Evolutionary conservation across 495 filamentous ascomycete genomes (phyloP), one percentile per base, ranked within the genome.

Genomic region (Xylaria longipes): DNA sequence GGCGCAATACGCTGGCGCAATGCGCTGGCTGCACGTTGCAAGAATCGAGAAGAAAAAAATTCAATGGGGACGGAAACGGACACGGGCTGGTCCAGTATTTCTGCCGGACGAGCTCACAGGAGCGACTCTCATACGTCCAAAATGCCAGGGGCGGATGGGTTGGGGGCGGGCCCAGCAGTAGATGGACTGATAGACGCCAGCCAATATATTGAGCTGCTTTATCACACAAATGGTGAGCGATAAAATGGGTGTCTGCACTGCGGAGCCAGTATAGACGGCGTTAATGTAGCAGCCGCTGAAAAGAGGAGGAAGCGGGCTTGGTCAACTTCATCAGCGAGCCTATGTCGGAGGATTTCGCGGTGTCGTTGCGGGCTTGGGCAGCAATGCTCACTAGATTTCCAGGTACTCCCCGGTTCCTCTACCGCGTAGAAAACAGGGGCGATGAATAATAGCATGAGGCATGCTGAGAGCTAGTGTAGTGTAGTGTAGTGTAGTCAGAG

Each of bases 311-410:
- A 76, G 73, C 73, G 75, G 73, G 73, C 69, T 74, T 76, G 76
- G 68, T 52, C 70, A 46, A 65, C 48, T 31, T 78, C 64, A 71
- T 70, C 72, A 67, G 60, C 63, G 75, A 77, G 76, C 78, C 74
- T 79, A 77, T 80, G 71, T 73, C 75, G 75, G 76, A 80, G 72
- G 71, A 75, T 73, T 64, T 79, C 71, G 75, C 69, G 72, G 71
- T 73, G 70, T 72, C 43, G 70, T 54, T 78, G 77, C 73, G 75
- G 63, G 72, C 74, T 85, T 85, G 84, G 84, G 84, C 84, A 85
- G 83, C 84, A 84, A 85, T 84, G 81, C 82, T 82, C 79, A 78
- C 73, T 71, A 71, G 66, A 73, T 75, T 76, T 78, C 83, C 81
- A 81, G 77, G 76, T 73, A n/a, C 20, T 65, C 70, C 65, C 74